Evolutionary conservation across 331 rosid genomes (phyloP).

Genomic region (Quercus lobata): DNA sequence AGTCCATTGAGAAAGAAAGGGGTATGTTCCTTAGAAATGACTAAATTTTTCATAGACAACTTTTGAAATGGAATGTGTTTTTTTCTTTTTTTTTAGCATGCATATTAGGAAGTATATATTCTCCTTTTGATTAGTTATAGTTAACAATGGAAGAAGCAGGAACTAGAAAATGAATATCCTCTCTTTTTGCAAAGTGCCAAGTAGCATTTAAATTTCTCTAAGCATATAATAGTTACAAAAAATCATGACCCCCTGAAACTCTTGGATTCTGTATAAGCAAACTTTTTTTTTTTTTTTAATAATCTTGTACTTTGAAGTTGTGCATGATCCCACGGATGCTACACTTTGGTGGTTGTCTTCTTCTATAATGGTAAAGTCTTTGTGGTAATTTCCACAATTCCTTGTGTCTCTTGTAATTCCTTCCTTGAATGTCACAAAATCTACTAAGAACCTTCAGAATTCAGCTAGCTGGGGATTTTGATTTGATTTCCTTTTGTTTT

Average conservation of each 20-base stretch:
- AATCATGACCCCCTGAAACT: background rate
- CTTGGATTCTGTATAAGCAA: background rate
- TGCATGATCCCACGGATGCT: background rate
- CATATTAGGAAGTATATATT: background rate
- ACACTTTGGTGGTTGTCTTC: background rate
- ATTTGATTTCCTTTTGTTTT: no score
- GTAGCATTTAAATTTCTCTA: background rate
- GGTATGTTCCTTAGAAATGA: conserved; percentile 43
- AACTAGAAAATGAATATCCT: background rate
- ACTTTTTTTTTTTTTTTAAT: background rate
- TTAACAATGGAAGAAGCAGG: conserved; percentile 14
- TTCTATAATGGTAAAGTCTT: background rate
- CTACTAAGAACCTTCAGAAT: no score
- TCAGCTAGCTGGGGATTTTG: no score
- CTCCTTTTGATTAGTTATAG: conserved; percentile 7
- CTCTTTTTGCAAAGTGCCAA: background rate
- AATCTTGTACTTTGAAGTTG: background rate
- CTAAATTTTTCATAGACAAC: conserved; percentile 4
- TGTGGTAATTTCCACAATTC: no score
- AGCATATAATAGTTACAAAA: background rate
- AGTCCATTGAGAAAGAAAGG: conserved; percentile 80
- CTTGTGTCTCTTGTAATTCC: no score
- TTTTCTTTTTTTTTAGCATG: background rate
- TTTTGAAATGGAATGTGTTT: background rate
- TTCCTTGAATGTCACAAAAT: no score